Conservation (phyloP, 1,139 yeast species). For the Geotrichum candidum region DNA sequence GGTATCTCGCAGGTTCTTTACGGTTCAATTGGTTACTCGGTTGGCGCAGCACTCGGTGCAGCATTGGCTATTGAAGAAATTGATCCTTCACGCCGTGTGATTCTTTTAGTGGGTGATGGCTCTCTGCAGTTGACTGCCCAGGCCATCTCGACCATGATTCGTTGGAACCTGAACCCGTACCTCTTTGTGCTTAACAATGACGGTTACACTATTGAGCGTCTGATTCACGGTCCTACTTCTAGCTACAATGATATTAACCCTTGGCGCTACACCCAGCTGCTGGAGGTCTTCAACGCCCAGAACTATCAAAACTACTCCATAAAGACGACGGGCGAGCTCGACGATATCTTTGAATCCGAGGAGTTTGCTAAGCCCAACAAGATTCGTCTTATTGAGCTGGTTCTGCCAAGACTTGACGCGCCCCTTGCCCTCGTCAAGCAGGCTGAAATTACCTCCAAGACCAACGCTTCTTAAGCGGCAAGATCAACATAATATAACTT, state of each 20-base stretch:
- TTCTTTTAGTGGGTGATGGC: constrained; percentile 85
- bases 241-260: constrained; percentile 74
- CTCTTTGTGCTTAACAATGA: constrained; percentile 76
- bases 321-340: constrained; percentile 60
- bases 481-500: too few species aligned
- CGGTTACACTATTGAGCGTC: constrained; percentile 85
- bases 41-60: constrained; percentile 82
- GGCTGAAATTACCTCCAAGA: constrained; percentile 69
- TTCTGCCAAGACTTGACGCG: constrained; percentile 79
- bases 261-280: constrained; percentile 68
- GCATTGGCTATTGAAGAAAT: constrained; percentile 76
- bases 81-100: constrained; percentile 63
- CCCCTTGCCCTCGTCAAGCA: constrained; percentile 66
- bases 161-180: constrained; percentile 76
- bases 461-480: too few species aligned
- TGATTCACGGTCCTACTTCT: constrained; percentile 77
- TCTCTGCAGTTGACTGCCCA: constrained; percentile 84
- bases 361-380: constrained; percentile 55
- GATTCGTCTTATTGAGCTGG: constrained; percentile 72
- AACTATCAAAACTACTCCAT: constrained; percentile 40
- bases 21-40: constrained; percentile 88
- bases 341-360: constrained; percentile 48
- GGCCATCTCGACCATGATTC: constrained; percentile 77
- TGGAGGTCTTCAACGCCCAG: constrained; percentile 68
- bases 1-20: constrained; percentile 87